These are phyloP conservation scores for Cicer judaicum DNA, from an alignment of 306 rosid species.

Conservation along the genomic window DNA sequence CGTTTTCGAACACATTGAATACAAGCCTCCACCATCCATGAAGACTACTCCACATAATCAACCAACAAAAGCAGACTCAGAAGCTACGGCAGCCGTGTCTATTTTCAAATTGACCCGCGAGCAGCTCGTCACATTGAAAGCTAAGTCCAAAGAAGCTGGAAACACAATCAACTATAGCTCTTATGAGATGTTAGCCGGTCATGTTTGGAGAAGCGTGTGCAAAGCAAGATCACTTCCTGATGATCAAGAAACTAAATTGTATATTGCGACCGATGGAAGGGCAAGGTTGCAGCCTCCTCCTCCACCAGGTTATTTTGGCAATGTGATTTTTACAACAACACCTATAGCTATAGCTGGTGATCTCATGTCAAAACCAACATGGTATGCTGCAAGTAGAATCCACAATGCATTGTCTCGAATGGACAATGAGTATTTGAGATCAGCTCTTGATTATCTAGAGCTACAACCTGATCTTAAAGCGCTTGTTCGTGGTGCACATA, in stretches of 20 bases:
- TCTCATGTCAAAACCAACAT: conserved; percentile 71
- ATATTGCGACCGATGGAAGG: conserved; percentile 89
- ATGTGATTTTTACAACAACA: conserved; percentile 85
- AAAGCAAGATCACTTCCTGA: conserved; percentile 69
- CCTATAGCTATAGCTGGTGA: conserved; percentile 74
- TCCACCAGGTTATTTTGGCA: conserved; percentile 86
- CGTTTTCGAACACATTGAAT: conserved; percentile 74
- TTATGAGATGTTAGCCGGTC: conserved; percentile 85
- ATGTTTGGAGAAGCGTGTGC: conserved; percentile 77
- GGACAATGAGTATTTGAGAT: conserved; percentile 77
- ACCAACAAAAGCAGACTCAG: conserved; percentile 49
- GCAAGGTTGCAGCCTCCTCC: conserved; percentile 78
- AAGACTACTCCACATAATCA: conserved; percentile 43
- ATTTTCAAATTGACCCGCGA: conserved; percentile 69
- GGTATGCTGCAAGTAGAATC: conserved; percentile 81
- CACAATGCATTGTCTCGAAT: conserved; percentile 66
- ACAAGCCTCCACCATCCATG: conserved; percentile 79
- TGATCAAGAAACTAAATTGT: conserved; percentile 79
- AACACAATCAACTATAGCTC: conserved; percentile 71
- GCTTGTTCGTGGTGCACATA: conserved; percentile 81
- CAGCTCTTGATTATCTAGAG: conserved; percentile 85
- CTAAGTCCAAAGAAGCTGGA: conserved; percentile 72
- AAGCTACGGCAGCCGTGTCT: conserved; percentile 52
- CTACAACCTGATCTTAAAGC: conserved; percentile 84
- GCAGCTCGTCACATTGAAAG: conserved; percentile 64